A percentile compares a stretch with the other conserved stretches of the same genome.
These are phyloP conservation scores for Lophiostoma macrostomum DNA, from an alignment of 495 filamentous ascomycete species.

Conservation along the genomic window DNA sequence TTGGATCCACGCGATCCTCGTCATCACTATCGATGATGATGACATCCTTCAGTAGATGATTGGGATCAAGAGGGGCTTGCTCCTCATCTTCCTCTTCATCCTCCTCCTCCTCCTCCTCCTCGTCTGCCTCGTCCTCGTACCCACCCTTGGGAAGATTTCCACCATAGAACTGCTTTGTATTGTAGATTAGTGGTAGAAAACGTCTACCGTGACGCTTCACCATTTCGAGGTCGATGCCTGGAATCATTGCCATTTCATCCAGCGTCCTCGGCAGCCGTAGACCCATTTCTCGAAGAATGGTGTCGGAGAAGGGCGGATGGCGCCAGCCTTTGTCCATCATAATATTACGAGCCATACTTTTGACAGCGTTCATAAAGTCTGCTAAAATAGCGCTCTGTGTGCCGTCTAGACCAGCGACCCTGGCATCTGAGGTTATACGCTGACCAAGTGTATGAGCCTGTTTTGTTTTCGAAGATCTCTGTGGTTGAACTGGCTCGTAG, in stretches of 20 bases:
- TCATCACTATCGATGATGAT: conserved; percentile 58
- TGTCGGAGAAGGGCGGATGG: conserved; percentile 71
- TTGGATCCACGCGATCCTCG: conserved; percentile 34
- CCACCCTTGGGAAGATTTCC: conserved; percentile 39
- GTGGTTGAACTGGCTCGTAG: conserved; percentile 59
- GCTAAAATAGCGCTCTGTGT: conserved; percentile 64
- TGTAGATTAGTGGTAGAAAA: conserved; percentile 63
- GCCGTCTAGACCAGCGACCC: conserved; percentile 57
- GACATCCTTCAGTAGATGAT: conserved; percentile 65
- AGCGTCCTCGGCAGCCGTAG: conserved; percentile 64
- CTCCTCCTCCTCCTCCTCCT: conserved; percentile 22
- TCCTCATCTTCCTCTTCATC: conserved; percentile 29
- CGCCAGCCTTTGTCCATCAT: conserved; percentile 61
- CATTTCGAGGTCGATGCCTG: conserved; percentile 65
- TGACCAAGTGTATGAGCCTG: conserved; percentile 52
- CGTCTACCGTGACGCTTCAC: conserved; percentile 64
- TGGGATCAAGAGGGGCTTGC: conserved; percentile 40
- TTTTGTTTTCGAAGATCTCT: conserved; percentile 34
- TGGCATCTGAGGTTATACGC: conserved; percentile 70
- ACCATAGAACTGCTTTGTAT: conserved; percentile 55
- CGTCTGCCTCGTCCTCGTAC: conserved; percentile 49
- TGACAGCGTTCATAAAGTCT: conserved; percentile 63
- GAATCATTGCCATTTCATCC: conserved; percentile 62
- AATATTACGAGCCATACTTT: conserved; percentile 61
- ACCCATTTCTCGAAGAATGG: conserved; percentile 76